A percentile compares a stretch with the other conserved stretches of the same genome.
Conservation (phyloP, 31 red algal genomes). For the Odonthalia washingtoniensis region DNA sequence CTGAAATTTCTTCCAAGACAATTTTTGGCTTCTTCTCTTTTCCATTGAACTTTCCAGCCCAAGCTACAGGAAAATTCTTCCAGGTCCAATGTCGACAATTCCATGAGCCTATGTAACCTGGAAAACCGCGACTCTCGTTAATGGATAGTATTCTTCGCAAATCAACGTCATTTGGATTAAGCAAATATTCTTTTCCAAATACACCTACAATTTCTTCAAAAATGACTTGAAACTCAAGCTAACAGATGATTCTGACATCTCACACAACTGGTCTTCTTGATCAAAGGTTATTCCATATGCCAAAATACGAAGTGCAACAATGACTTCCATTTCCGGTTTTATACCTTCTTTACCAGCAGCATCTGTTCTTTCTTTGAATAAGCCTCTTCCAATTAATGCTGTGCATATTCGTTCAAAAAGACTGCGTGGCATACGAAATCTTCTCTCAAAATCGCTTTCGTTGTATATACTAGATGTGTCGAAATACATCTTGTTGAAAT, state of each 20-base stretch:
- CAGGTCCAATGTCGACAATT: slow-evolving; percentile 7
- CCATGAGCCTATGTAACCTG: slow-evolving; percentile 7
- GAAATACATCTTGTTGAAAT: too few species aligned
- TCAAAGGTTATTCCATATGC: slow-evolving; percentile 31
- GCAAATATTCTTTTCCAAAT: too few species aligned
- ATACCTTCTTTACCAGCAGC: slow-evolving; percentile 6
- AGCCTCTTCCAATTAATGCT: too few species aligned
- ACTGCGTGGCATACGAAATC: too few species aligned
- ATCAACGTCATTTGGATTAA: too few species aligned
- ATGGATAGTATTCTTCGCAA: too few species aligned
- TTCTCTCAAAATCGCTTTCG: too few species aligned
- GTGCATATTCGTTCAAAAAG: too few species aligned
- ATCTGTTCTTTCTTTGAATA: slow-evolving; percentile 33
- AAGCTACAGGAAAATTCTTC: slow-evolving; percentile 18
- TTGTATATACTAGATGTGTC: too few species aligned
- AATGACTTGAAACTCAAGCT: too few species aligned
- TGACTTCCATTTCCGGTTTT: slow-evolving; percentile 8
- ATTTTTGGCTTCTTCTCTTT: slow-evolving; percentile 21
- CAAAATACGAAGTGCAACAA: slow-evolving; percentile 23
- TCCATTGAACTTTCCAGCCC: neutral
- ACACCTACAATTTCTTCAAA: too few species aligned
- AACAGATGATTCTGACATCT: slow-evolving; percentile 46
- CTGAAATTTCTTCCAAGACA: slow-evolving; percentile 25
- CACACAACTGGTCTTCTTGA: slow-evolving; percentile 28
- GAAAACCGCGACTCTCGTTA: too few species aligned